Evolutionary conservation across 2,329 filamentous ascomycete genomes (phyloP).

Genomic region (Sclerotiophoma versabilis): DNA sequence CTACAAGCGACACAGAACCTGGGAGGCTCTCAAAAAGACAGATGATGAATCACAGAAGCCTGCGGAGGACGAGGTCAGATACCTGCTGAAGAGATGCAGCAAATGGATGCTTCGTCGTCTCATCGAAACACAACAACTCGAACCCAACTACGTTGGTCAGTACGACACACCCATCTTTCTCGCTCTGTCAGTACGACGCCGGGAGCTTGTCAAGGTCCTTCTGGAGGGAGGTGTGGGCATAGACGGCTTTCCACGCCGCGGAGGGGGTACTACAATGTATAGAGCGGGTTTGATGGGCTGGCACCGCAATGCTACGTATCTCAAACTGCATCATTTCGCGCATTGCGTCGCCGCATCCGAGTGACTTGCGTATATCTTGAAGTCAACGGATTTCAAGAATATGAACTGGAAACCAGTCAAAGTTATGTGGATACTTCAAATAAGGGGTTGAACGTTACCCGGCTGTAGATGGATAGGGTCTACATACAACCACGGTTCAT

Average conservation of each 20-base stretch:
- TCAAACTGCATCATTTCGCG: neutral
- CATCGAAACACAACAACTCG: neutral
- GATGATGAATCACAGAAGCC: neutral
- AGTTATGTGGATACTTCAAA: no score
- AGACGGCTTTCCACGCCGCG: neutral
- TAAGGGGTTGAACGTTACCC: no score
- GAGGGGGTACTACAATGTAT: neutral
- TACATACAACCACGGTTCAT: no score
- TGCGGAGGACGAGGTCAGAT: neutral
- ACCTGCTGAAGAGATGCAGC: neutral
- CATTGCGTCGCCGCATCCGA: neutral
- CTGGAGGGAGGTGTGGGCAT: neutral
- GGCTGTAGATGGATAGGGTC: no score
- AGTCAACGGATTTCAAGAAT: no score
- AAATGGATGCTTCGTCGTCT: neutral
- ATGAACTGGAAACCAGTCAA: no score
- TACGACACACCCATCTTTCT: neutral
- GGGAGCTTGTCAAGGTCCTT: neutral
- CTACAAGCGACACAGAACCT: neutral
- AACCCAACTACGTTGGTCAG: neutral
- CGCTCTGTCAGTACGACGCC: neutral
- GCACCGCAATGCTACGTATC: neutral
- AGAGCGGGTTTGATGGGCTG: neutral
- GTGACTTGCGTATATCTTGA: no score
- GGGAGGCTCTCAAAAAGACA: neutral